Conservation (phyloP, 805 yeast species). For the Kuraishia ogatae region DNA sequence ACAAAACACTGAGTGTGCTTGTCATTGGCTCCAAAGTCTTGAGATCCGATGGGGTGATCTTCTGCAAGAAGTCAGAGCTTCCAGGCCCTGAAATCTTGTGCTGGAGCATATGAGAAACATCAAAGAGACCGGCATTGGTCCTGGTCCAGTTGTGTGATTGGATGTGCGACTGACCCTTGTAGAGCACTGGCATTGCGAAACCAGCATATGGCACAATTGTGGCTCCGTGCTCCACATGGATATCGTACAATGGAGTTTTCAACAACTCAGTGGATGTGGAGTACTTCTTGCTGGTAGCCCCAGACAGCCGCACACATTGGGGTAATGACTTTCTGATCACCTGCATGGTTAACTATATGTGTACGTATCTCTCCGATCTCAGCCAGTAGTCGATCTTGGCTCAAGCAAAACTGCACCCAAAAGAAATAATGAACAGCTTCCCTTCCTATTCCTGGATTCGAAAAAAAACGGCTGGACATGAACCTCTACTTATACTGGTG, state of each 20-base stretch:
- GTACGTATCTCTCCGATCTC: background rate
- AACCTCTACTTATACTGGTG: background rate
- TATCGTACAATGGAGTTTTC: conserved; percentile 73
- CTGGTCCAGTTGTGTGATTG: conserved; percentile 96
- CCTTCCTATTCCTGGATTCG: background rate
- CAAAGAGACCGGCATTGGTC: conserved; percentile 80
- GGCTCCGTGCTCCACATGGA: conserved; percentile 73
- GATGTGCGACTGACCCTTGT: conserved; percentile 76
- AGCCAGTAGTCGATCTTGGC: background rate
- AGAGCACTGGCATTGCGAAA: conserved; percentile 90
- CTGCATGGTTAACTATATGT: background rate
- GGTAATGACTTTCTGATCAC: background rate
- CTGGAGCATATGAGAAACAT: conserved; percentile 96
- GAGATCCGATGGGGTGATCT: conserved; percentile 84
- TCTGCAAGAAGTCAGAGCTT: conserved; percentile 60
- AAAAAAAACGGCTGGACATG: background rate
- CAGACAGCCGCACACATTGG: background rate
- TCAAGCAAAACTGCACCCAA: no score
- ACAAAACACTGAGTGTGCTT: conserved; percentile 70
- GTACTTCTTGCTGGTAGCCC: conserved; percentile 5
- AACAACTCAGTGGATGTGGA: conserved; percentile 20
- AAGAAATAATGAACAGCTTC: background rate
- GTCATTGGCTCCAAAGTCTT: conserved; percentile 42
- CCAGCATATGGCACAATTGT: conserved; percentile 96
- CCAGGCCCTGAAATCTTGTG: conserved; percentile 68